Evolutionary conservation across 495 filamentous ascomycete genomes (phyloP), one percentile per base, ranked within the genome.

Genomic region (Aspergillus haitiensis): DNA sequence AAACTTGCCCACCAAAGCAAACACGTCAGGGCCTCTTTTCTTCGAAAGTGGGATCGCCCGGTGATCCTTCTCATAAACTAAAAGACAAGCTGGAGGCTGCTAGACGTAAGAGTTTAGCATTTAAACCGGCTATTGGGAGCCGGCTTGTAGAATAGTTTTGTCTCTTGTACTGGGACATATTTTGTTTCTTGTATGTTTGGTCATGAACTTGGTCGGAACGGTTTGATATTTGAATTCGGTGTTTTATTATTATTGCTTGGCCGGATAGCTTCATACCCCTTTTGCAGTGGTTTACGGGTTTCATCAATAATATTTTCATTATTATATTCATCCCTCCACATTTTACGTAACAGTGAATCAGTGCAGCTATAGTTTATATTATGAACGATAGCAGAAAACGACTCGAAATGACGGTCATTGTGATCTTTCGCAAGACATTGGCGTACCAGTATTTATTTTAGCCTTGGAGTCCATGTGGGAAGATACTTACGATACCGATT

Each of bases 101-200:
- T 0, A 76, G 90, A 51, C 79, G 92, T 44, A 92, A 92, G 82
- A 96, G 88, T 67, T 69, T 91, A 73, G 89, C 92, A 63, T 93
- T 86, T 74, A 88, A 89, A 45, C 91, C 90, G 6, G 85, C 86
- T 68, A 74, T 93, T 49, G 86, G 83, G 10, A 96, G 92, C 70
- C 91, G 89, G 3, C 75, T 96, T 49, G 64, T 67, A 49, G 64
- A 67, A 40, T 66, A 54, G 50, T 16, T 21, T 16, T 21, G 32
- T 12, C 18, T 45, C 32, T 12, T 47, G 16, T 37, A 11, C 12
- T 48, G 11, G 18, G 27, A 32, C 42, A 13, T 51, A 56, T 55
- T 50, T 37, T 48, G 4, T 54, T 8, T 57, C n/a, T 57, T 56
- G 10, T 21, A 10, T 62, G 15, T 36, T 45, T 27, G 21, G 21